Conservation (phyloP, 2,329 filamentous ascomycete species). For the Phyllosticta citrichinensis region DNA sequence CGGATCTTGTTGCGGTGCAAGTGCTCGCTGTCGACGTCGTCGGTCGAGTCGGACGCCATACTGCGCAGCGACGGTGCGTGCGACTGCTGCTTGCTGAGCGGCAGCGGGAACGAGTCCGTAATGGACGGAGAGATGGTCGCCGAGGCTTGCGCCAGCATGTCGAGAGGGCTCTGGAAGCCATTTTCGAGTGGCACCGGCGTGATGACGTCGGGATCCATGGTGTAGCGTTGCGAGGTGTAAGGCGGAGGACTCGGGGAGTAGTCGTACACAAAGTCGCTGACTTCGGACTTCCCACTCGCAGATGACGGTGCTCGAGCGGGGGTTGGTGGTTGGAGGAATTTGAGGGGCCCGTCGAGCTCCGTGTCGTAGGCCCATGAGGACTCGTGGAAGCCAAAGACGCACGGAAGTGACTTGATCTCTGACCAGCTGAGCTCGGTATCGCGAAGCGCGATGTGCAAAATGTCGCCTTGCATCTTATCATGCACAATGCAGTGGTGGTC, state of each 20-base stretch:
- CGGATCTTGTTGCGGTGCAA: conserved; percentile 32
- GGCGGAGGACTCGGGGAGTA: conserved; percentile 31
- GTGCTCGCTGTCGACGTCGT: conserved; percentile 17
- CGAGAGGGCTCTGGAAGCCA: conserved; percentile 3
- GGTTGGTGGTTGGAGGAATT: not conserved
- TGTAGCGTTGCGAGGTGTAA: conserved; percentile 23
- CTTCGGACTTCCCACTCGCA: not conserved
- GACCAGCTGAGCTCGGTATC: conserved; percentile 31
- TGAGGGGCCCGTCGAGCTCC: conserved; percentile 26
- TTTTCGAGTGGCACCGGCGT: not conserved
- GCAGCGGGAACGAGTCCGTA: not conserved
- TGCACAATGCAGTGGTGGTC: conserved; percentile 32
- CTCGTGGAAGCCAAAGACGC: conserved; percentile 23
- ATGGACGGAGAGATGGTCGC: conserved; percentile 4
- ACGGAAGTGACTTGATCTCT: conserved; percentile 28
- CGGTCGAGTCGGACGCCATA: conserved; percentile 25
- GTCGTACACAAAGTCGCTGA: conserved; percentile 30
- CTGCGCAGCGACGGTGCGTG: conserved; percentile 18
- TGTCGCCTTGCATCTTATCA: conserved; percentile 32
- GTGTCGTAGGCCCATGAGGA: conserved; percentile 30
- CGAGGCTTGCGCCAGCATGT: conserved; percentile 5
- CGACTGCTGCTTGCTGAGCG: not conserved
- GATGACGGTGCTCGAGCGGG: conserved; percentile 21
- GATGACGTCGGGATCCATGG: not conserved
- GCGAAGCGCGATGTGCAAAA: conserved; percentile 31